Base-by-base conservation (phyloP, 1,139 yeast genomes). In the Suhomyces anneliseae region DNA sequence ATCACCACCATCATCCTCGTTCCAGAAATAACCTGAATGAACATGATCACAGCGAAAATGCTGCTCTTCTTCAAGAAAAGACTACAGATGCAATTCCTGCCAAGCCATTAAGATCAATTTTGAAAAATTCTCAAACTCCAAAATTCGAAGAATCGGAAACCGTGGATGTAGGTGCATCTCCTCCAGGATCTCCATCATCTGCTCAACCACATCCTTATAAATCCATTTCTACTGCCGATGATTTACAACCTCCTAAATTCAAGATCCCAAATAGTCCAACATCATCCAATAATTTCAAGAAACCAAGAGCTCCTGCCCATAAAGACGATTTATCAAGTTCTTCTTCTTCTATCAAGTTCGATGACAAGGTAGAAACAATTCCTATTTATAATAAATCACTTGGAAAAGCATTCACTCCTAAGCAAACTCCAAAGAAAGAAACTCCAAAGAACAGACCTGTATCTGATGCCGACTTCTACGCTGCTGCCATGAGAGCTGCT, bases 401-500 rank as follows among this genome's bases (percentile, higher is more conserved):
- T 10, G 46, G 43, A 10, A 47, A 41, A 36, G 43, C 45, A 2
- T 44, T 43, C 36, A 34, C 37, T 7, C 46, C 47, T n/a, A 43
- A 31, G 10, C 24, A 37, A 7, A 26, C 38, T 8, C 24, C 24
- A 19, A 38, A 40, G 35, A 37, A 44, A 33, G 39, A 38, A 24
- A 32, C 45, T 12, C 40, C 46, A 14, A 47, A 47, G 34, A 29
- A 24, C 7, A 42, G 42, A 38, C 48, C 51, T 7, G 45, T 45
- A 1, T 37, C 46, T 6, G 52, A 47, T 12, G 53, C 53, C 7
- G 61, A 56, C 11, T 50, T 69, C 40, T 74, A 72, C 50, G 65
- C 65, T 9, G 70, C 69, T 34, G 79, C 79, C 1, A 60, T 72
- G 65, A 61, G 65, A 47, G 78, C 70, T 1, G 79, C 79, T 1